phyloP scores from a whole-genome alignment of 1,284 basidiomycete genomes.

The Rhodotorula sp. region DNA sequence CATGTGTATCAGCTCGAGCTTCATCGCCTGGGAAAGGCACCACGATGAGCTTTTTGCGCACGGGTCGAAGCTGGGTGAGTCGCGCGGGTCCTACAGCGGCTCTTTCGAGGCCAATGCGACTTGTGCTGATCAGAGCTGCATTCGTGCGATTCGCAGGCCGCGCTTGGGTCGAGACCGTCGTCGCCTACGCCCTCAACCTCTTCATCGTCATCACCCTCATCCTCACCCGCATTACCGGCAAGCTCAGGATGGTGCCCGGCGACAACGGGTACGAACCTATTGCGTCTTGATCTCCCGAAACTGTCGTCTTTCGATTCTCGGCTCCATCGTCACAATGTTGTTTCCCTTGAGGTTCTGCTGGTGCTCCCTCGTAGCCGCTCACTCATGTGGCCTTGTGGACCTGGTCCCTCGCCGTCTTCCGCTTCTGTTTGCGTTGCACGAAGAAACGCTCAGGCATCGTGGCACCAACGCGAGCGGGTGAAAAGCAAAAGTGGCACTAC shows the following conservation, averaged over 20 bases:
- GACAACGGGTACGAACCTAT: conserved; percentile 21
- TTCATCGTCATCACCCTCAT: conserved; percentile 10
- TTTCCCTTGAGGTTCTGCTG: no score
- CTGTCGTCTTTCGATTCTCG: no score
- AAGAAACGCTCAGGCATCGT: no score
- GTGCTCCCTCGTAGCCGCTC: no score
- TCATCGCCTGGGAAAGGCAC: conserved; percentile 6
- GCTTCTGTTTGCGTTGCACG: no score
- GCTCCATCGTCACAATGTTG: no score
- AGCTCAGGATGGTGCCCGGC: conserved; percentile 19
- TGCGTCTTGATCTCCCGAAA: no score
- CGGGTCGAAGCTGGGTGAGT: conserved; percentile 13
- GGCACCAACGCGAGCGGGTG: no score
- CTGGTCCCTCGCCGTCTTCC: no score
- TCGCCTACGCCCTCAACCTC: conserved; percentile 10
- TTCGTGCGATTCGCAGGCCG: not conserved
- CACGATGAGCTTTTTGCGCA: conserved; percentile 8
- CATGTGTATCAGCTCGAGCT: not conserved
- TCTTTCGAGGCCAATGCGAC: not conserved
- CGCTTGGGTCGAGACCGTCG: conserved; percentile 7
- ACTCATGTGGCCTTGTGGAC: no score
- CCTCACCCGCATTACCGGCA: conserved; percentile 8
- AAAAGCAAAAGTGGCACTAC: no score
- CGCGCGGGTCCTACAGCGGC: not conserved
- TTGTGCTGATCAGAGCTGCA: not conserved